Conservation (phyloP, 2,329 filamentous ascomycete genomes). For the Ophiostoma sp. region DNA sequence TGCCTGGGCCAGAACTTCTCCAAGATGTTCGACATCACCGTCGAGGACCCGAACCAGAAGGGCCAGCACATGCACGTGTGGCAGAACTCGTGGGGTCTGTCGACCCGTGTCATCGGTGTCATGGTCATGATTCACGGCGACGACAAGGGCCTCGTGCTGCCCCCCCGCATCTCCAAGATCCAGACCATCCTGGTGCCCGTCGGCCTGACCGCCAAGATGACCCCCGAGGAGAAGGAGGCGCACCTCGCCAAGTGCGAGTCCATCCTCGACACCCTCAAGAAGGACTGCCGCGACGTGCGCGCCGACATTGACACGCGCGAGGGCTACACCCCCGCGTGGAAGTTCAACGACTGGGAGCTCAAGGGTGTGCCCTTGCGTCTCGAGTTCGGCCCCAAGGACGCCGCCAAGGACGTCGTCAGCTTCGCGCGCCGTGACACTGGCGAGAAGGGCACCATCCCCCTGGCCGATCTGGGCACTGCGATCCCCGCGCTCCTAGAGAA, state of each 20-base stretch:
- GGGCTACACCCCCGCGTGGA: conserved; percentile 90
- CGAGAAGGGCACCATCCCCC: conserved; percentile 73
- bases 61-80: conserved; percentile 80
- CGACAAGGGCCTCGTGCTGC: conserved; percentile 89
- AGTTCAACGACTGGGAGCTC: conserved; percentile 98
- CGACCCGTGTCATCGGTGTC: conserved; percentile 92
- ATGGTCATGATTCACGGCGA: conserved; percentile 99
- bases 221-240: conserved; percentile 68
- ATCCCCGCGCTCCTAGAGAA: conserved; percentile 78
- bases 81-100: conserved; percentile 99
- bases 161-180: conserved; percentile 79
- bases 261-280: conserved; percentile 63
- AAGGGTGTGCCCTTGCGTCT: conserved; percentile 91
- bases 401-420: conserved; percentile 75
- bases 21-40: conserved; percentile 96
- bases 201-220: conserved; percentile 83
- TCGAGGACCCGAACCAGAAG: conserved; percentile 83
- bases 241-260: conserved; percentile 71
- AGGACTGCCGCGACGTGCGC: conserved; percentile 59
- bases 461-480: conserved; percentile 65
- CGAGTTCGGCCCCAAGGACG: conserved; percentile 94
- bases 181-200: conserved; percentile 88
- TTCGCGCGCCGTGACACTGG: conserved; percentile 81
- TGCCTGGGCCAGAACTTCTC: conserved; percentile 95
- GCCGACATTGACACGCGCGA: conserved; percentile 79